A percentile compares a stretch with the other conserved stretches of the same genome.
phyloP scores from a whole-genome alignment of 179 eudicot genomes.

The Gypsophila paniculata region DNA sequence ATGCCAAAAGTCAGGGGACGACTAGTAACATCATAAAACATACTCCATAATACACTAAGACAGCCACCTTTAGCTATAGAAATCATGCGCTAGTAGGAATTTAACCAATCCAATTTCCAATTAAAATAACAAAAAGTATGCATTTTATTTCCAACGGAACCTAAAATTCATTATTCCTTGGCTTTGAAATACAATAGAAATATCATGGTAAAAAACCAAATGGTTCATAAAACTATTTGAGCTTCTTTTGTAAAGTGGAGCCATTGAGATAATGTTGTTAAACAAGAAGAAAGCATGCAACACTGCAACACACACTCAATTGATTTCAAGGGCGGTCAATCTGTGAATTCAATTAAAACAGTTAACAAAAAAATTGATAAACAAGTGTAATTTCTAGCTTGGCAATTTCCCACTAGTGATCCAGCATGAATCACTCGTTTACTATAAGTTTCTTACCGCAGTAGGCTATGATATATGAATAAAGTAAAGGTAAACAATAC shows the following conservation, averaged over 20 bases:
- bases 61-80: not conserved
- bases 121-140: not conserved
- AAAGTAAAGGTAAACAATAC: not conserved
- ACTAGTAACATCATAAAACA: not conserved
- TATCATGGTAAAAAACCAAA: no score
- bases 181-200: no score
- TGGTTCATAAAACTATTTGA: no score
- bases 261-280: no score
- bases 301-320: no score
- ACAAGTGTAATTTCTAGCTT: not conserved
- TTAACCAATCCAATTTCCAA: not conserved
- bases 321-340: not conserved
- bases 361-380: not conserved
- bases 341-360: not conserved
- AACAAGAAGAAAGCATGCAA: no score
- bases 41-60: not conserved
- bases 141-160: no score
- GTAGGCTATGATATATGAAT: not conserved
- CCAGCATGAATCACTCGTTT: not conserved
- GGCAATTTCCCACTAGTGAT: not conserved
- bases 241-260: no score
- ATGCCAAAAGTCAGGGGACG: slow-evolving; percentile 14
- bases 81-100: not conserved
- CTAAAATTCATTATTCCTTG: no score
- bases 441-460: not conserved